Conservation (phyloP, 768 basidiomycete species). For the Jaapia argillacea region DNA sequence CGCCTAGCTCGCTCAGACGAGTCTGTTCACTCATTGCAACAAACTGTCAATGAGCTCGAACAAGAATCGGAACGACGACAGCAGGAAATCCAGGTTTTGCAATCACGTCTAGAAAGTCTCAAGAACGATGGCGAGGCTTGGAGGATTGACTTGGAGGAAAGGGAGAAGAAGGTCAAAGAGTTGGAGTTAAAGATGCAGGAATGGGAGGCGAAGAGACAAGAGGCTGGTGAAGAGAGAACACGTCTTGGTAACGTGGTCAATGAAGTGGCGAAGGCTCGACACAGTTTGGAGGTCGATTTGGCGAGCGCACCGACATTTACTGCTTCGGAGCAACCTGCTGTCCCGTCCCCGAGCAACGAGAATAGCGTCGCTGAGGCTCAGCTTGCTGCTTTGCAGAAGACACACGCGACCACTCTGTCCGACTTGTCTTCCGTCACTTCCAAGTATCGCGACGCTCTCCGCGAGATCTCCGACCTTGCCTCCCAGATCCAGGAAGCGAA, state of each 20-base stretch:
- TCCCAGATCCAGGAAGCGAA: conserved; percentile 86
- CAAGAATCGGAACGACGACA: conserved; percentile 64
- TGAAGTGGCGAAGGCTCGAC: conserved; percentile 63
- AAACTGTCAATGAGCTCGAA: conserved; percentile 69
- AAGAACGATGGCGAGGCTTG: conserved; percentile 72
- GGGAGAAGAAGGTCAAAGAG: conserved; percentile 66
- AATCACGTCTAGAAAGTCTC: conserved; percentile 59
- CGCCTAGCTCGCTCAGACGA: conserved; percentile 74
- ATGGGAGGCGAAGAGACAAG: conserved; percentile 65
- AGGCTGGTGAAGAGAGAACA: conserved; percentile 53
- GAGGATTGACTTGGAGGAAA: conserved; percentile 74
- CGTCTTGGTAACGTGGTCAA: conserved; percentile 60
- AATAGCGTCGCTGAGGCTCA: conserved; percentile 34
- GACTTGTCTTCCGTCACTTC: conserved; percentile 69
- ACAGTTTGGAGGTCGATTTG: conserved; percentile 45
- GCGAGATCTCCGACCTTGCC: conserved; percentile 87
- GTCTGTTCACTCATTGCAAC: conserved; percentile 58
- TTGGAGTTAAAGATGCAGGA: conserved; percentile 73
- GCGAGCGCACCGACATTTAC: no score
- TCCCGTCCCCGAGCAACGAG: background rate
- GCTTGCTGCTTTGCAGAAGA: conserved; percentile 67
- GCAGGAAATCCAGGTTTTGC: conserved; percentile 60
- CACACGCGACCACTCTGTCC: conserved; percentile 68
- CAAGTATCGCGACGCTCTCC: conserved; percentile 84
- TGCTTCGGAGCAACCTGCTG: conserved; percentile 7